Conservation (phyloP, 2,329 filamentous ascomycete species). For the Nemania sp. region DNA sequence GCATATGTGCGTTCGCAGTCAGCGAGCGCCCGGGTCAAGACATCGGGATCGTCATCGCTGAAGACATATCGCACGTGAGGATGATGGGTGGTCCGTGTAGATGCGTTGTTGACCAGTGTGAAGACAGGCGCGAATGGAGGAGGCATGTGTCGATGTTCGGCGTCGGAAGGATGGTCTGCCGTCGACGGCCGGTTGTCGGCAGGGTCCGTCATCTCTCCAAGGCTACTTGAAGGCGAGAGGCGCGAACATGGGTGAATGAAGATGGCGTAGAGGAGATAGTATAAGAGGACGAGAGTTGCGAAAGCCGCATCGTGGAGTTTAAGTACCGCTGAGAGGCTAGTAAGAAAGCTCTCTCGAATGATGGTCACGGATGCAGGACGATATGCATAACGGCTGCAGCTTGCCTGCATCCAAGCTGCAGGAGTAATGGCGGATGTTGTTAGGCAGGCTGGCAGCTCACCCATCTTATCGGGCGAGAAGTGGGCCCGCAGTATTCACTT, state of each 20-base stretch:
- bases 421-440: conserved; percentile 11
- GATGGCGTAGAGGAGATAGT: conserved; percentile 7
- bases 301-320: conserved; percentile 33
- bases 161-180: conserved; percentile 25
- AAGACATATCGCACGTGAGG: conserved; percentile 92
- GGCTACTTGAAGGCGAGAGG: conserved; percentile 17
- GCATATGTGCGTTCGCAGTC: conserved; percentile 44
- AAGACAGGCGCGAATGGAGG: conserved; percentile 77
- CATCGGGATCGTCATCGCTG: conserved; percentile 82
- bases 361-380: conserved; percentile 14
- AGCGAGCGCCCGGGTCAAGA: conserved; percentile 68
- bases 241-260: conserved; percentile 26
- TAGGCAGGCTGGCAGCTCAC: background rate
- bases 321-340: conserved; percentile 9
- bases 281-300: conserved; percentile 9
- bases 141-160: conserved; percentile 28
- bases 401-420: conserved; percentile 24
- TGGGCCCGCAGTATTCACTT: conserved; percentile 9
- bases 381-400: conserved; percentile 23
- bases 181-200: conserved; percentile 27
- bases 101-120: conserved; percentile 76
- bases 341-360: conserved; percentile 14
- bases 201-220: conserved; percentile 38
- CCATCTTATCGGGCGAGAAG: conserved; percentile 23
- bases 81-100: conserved; percentile 75